Conservation (phyloP, 805 yeast genomes). For the Zygosaccharomyces kombuchaensis region DNA sequence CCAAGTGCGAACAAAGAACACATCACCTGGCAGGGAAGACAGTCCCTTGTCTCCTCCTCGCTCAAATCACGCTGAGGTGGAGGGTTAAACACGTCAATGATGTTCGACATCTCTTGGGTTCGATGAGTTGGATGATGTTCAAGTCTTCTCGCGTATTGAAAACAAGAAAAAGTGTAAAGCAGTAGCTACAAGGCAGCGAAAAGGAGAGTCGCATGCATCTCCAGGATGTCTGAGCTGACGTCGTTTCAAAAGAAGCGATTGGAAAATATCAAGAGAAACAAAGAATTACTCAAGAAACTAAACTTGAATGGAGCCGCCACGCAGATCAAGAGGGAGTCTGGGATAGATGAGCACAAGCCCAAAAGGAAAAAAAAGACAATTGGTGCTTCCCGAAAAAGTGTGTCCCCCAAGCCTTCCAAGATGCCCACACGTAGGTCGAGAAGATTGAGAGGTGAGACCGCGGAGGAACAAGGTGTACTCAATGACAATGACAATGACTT, state of each 20-base stretch:
- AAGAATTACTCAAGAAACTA: slow-evolving; percentile 64
- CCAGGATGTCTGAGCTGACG: slow-evolving; percentile 37
- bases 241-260: slow-evolving; percentile 69
- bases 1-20: slow-evolving; percentile 54
- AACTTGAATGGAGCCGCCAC: slow-evolving; percentile 57
- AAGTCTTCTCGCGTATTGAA: slow-evolving; percentile 4
- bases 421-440: slow-evolving; percentile 72
- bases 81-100: slow-evolving; percentile 49
- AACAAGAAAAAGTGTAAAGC: background rate
- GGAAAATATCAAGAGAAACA: slow-evolving; percentile 79
- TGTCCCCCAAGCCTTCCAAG: slow-evolving; percentile 21
- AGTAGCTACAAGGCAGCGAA: background rate
- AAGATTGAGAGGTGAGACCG: slow-evolving; percentile 69
- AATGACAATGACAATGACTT: slow-evolving; percentile 26
- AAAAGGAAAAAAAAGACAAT: slow-evolving; percentile 25
- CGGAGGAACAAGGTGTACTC: slow-evolving; percentile 41
- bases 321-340: slow-evolving; percentile 48
- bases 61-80: slow-evolving; percentile 42
- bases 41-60: slow-evolving; percentile 46
- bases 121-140: background rate
- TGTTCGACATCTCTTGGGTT: slow-evolving; percentile 39
- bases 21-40: slow-evolving; percentile 66
- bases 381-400: slow-evolving; percentile 11
- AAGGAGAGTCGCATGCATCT: background rate
- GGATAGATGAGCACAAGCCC: slow-evolving; percentile 31